These are phyloP conservation scores for Pestalotiopsis sp. DNA, from an alignment of 2,329 filamentous ascomycete genomes.

Conservation along the genomic window DNA sequence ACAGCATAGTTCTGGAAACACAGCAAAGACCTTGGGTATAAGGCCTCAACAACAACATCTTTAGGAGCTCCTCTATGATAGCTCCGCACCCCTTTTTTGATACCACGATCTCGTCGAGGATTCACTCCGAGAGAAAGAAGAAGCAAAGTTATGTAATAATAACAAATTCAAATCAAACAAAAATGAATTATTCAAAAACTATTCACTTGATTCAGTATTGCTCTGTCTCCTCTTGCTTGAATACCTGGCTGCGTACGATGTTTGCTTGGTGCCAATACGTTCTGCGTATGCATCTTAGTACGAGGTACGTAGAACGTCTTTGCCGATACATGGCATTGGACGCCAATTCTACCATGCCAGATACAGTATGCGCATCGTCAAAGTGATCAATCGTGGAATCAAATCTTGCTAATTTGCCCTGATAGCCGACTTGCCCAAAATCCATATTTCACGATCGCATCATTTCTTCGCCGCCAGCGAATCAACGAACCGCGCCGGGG, in stretches of 20 bases:
- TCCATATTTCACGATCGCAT: neutral
- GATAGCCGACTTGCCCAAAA: neutral
- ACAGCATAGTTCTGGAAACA: conserved; percentile 13
- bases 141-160: conserved; percentile 18
- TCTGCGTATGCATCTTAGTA: neutral
- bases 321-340: neutral
- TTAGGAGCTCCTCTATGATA: conserved; percentile 18
- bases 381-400: neutral
- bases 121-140: conserved; percentile 17
- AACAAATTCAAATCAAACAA: conserved; percentile 19
- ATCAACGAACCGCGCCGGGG: neutral
- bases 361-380: neutral
- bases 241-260: neutral
- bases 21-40: neutral
- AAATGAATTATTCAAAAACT: conserved; percentile 12
- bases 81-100: conserved; percentile 11
- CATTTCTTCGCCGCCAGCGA: neutral
- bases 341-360: neutral
- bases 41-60: neutral
- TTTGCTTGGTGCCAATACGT: neutral
- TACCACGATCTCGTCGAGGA: conserved; percentile 16
- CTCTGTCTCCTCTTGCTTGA: neutral
- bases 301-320: neutral
- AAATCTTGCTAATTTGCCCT: neutral
- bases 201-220: neutral